A percentile compares a stretch with the other conserved stretches of the same genome.
Evolutionary conservation across 2,329 filamentous ascomycete genomes (phyloP).

Genomic region (Colletotrichum gigasporum): DNA sequence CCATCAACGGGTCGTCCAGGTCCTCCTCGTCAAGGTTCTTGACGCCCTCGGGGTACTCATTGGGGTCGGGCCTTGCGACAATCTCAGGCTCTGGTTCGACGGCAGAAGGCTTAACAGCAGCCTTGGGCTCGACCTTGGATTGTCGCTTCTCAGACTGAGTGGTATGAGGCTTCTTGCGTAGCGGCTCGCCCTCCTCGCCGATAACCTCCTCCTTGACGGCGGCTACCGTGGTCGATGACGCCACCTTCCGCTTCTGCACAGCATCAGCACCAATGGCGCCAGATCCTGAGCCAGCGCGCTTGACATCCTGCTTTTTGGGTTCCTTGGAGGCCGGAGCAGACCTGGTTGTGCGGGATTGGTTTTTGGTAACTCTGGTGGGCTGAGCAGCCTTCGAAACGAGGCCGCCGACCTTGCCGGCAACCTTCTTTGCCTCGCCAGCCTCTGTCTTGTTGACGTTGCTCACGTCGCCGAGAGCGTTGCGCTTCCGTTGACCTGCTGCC

Average conservation of each 20-base stretch:
- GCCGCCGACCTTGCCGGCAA: slow-evolving; percentile 69
- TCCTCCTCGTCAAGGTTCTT: slow-evolving; percentile 87
- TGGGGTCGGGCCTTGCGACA: slow-evolving; percentile 28
- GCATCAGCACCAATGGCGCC: slow-evolving; percentile 66
- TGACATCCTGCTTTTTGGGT: slow-evolving; percentile 73
- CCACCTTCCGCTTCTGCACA: slow-evolving; percentile 74
- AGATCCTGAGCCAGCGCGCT: slow-evolving; percentile 78
- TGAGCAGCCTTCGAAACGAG: slow-evolving; percentile 84
- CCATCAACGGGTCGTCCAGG: slow-evolving; percentile 94
- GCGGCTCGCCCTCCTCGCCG: slow-evolving; percentile 73
- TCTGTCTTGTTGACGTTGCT: slow-evolving; percentile 92
- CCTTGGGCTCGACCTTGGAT: slow-evolving; percentile 73
- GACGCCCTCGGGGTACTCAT: slow-evolving; percentile 45
- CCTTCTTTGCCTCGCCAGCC: slow-evolving; percentile 79
- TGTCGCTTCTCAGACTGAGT: slow-evolving; percentile 66
- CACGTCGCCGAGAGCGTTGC: slow-evolving; percentile 89
- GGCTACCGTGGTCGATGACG: slow-evolving; percentile 55
- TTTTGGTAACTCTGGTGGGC: slow-evolving; percentile 84
- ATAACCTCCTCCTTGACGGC: slow-evolving; percentile 68
- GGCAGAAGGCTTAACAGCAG: slow-evolving; percentile 21
- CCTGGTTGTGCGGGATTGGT: slow-evolving; percentile 65
- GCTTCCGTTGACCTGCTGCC: slow-evolving; percentile 69
- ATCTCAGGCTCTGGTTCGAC: slow-evolving; percentile 33
- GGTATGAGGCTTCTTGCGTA: slow-evolving; percentile 70
- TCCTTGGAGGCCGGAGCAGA: slow-evolving; percentile 74